Evolutionary conservation across 1,284 basidiomycete species (phyloP).

Genomic region (Quambalaria eucalypti): DNA sequence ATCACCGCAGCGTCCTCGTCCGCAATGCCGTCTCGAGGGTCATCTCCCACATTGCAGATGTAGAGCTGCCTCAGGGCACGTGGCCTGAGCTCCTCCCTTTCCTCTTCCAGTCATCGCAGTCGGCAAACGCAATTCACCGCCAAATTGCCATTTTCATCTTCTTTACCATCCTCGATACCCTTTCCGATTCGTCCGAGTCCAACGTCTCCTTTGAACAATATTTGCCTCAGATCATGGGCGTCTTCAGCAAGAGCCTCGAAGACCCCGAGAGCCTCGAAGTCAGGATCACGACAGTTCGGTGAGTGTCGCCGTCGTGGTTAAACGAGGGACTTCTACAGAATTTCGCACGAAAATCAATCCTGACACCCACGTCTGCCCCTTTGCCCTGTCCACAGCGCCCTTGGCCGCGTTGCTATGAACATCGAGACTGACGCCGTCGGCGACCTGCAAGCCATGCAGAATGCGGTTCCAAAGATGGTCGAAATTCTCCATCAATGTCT

Average conservation of each 20-base stretch:
- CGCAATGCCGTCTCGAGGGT: conserved; percentile 71
- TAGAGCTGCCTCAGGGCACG: conserved; percentile 71
- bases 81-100: conserved; percentile 87
- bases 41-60: conserved; percentile 81
- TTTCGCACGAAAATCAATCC: background rate
- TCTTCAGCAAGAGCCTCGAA: conserved; percentile 68
- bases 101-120: conserved; percentile 69
- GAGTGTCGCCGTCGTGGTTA: background rate
- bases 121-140: conserved; percentile 64
- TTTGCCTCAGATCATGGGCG: conserved; percentile 67
- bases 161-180: conserved; percentile 81
- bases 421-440: conserved; percentile 78
- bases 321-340: background rate
- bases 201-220: conserved; percentile 59
- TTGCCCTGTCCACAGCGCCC: conserved; percentile 60
- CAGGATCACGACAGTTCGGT: conserved; percentile 69
- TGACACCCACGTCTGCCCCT: background rate
- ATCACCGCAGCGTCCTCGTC: conserved; percentile 62
- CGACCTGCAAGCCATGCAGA: conserved; percentile 86
- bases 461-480: conserved; percentile 79
- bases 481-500: conserved; percentile 78
- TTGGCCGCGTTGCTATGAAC: conserved; percentile 88
- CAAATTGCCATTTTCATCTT: conserved; percentile 88
- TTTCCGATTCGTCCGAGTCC: conserved; percentile 61
- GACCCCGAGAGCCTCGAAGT: conserved; percentile 88